Evolutionary conservation across 116 monocot species (phyloP).

Genomic region (Thalassia testudinum): DNA sequence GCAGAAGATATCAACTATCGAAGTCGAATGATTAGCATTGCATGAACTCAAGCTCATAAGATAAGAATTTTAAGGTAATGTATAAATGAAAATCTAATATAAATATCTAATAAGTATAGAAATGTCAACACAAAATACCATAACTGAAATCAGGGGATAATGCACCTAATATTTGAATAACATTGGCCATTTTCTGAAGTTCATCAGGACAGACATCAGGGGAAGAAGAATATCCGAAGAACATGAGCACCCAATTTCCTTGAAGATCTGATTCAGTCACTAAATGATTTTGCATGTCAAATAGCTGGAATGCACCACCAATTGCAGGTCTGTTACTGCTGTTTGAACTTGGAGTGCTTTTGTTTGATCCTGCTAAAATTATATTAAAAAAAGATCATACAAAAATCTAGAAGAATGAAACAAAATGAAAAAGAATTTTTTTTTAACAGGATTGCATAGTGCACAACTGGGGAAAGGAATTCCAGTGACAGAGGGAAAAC

Average conservation of each 20-base stretch:
- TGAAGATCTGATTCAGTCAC: constrained; percentile 58
- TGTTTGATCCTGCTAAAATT: constrained; percentile 12
- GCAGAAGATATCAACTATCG: too few species aligned
- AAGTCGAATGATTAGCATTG: too few species aligned
- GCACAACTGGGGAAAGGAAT: too few species aligned
- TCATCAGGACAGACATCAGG: constrained; percentile 82
- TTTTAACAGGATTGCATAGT: too few species aligned
- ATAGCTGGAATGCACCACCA: constrained; percentile 76
- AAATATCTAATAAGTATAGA: too few species aligned
- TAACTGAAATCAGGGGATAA: constrained; percentile 12
- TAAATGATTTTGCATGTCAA: constrained; percentile 50
- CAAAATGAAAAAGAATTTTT: too few species aligned
- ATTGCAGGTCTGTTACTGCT: constrained; percentile 53
- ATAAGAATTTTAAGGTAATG: too few species aligned
- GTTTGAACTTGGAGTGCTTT: neutral
- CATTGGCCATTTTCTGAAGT: constrained; percentile 70
- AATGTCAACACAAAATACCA: too few species aligned
- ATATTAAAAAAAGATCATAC: neutral
- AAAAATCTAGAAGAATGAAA: too few species aligned
- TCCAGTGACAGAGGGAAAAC: too few species aligned
- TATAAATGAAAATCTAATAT: too few species aligned
- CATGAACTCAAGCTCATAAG: too few species aligned
- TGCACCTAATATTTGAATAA: constrained; percentile 59
- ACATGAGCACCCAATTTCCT: constrained; percentile 86
- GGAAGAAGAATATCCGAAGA: constrained; percentile 90